Evolutionary conservation across 2,329 filamentous ascomycete genomes (phyloP), one percentile per base, ranked within the genome.

Genomic region (Trichoderma brevicompactum): DNA sequence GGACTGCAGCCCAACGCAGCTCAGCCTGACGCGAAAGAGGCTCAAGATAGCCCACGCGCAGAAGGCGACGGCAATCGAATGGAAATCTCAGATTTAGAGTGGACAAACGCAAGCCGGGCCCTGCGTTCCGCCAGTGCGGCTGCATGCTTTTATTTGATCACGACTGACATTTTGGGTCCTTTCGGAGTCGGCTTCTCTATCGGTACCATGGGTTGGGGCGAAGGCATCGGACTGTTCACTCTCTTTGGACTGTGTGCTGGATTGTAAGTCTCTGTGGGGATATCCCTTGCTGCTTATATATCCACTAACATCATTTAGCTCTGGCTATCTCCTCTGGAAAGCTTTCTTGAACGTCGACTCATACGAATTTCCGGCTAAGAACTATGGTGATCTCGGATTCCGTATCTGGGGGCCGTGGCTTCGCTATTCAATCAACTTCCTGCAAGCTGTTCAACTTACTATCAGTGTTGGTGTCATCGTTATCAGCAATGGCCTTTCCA

Each of bases 381-480:
- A 78, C 70, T 84, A 80, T 55, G 81, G 81, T 9, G 82, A 84
- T 71, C 70, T 82, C 0, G 81, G 79, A 63, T 84, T 80, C 72
- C 79, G 83, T 36, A 73, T 80, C 52, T 83, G 78, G 67, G 83
- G 83, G 3, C 72, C 73, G 13, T 75, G 70, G 66, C 75, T 79
- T 19, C 80, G 82, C 12, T 77, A 84, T 67, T 64, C 78, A 13
- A 75, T 83, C 74, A 85, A 85, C 69, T 65, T 82, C 53, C 73
- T 82, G 2, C 83, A 84, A 70, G 76, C 80, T 0, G 68, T 85
- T 34, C 79, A 80, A 67, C 74, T 84, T 36, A 71, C 87, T 32
- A 74, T 87, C 32, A 82, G 82, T 50, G 82, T 87, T 1, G 78
- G 80, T 1, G 75, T 85, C 44, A 75, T 87, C 50, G 81, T 85